These are phyloP conservation scores for Penicillium palitans DNA, from an alignment of 2,329 filamentous ascomycete species.

Conservation along the genomic window DNA sequence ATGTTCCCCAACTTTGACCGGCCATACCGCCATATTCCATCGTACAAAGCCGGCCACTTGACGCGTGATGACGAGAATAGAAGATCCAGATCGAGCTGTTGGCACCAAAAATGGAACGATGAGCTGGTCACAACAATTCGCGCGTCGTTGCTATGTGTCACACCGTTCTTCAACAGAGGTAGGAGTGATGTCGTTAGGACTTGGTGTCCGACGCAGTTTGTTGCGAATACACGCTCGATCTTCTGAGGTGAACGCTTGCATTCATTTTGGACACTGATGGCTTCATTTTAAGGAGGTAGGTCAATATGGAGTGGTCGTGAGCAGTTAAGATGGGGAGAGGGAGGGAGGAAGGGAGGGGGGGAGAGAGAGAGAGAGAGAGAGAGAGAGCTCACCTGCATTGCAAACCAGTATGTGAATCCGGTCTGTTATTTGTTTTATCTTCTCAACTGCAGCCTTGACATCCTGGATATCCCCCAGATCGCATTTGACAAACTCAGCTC, in stretches of 20 bases:
- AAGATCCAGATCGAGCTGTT: conserved; percentile 26
- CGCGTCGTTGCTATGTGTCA: conserved; percentile 36
- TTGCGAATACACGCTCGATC: conserved; percentile 52
- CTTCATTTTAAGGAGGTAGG: conserved; percentile 7
- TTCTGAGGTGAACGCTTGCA: conserved; percentile 38
- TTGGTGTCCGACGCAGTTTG: conserved; percentile 54
- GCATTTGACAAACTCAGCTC: conserved; percentile 31
- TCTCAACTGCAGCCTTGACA: conserved; percentile 23
- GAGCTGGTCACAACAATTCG: conserved; percentile 49
- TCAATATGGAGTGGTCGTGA: neutral
- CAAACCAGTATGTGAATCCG: conserved; percentile 36
- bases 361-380: neutral
- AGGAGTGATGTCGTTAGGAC: conserved; percentile 52
- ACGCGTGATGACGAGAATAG: conserved; percentile 24
- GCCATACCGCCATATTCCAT: conserved; percentile 34
- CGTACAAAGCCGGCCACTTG: conserved; percentile 23
- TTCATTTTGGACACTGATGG: conserved; percentile 20
- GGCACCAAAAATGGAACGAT: conserved; percentile 31
- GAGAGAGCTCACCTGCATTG: conserved; percentile 29
- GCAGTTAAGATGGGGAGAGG: neutral
- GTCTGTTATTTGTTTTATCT: conserved; percentile 24
- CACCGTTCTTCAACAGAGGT: conserved; percentile 30
- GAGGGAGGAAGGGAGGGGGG: no score
- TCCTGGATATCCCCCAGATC: conserved; percentile 32
- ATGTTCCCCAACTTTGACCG: conserved; percentile 38